A percentile compares a stretch with the other conserved stretches of the same genome.
These are phyloP conservation scores for Eucalyptus polybractea DNA, from an alignment of 345 rosid genomes.

Conservation along the genomic window DNA sequence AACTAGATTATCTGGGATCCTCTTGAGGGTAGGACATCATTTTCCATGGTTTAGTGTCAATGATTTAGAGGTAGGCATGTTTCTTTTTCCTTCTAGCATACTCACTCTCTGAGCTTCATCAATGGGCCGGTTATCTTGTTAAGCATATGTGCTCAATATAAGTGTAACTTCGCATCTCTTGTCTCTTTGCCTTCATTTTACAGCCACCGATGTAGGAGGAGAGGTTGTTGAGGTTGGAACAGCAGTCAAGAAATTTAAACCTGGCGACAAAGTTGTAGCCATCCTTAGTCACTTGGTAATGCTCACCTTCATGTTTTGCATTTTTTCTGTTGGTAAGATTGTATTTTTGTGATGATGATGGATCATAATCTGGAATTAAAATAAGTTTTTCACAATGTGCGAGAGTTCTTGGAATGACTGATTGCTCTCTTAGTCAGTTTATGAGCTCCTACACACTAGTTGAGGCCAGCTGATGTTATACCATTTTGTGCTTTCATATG, in stretches of 20 bases:
- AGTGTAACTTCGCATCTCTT: background rate
- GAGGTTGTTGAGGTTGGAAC: conserved; percentile 19
- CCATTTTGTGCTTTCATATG: background rate
- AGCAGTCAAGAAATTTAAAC: conserved; percentile 9
- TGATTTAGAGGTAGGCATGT: background rate
- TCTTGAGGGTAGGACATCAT: background rate
- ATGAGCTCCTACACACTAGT: background rate
- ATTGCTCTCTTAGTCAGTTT: background rate
- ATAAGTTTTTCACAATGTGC: background rate
- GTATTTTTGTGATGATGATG: background rate
- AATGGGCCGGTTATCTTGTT: background rate
- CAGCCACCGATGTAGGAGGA: conserved; percentile 25
- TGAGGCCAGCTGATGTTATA: background rate
- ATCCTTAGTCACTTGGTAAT: conserved; percentile 1
- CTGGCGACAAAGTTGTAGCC: conserved; percentile 22
- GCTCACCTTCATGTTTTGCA: background rate
- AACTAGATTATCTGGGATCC: background rate
- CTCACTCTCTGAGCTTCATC: background rate
- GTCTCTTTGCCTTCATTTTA: background rate
- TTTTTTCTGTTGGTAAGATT: background rate
- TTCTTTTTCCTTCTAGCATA: background rate
- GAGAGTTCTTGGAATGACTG: background rate
- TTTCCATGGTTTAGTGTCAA: background rate
- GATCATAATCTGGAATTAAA: background rate
- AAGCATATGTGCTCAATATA: background rate